Conservation (phyloP, 148 eudicot species). For the Rhododendron henanense region DNA sequence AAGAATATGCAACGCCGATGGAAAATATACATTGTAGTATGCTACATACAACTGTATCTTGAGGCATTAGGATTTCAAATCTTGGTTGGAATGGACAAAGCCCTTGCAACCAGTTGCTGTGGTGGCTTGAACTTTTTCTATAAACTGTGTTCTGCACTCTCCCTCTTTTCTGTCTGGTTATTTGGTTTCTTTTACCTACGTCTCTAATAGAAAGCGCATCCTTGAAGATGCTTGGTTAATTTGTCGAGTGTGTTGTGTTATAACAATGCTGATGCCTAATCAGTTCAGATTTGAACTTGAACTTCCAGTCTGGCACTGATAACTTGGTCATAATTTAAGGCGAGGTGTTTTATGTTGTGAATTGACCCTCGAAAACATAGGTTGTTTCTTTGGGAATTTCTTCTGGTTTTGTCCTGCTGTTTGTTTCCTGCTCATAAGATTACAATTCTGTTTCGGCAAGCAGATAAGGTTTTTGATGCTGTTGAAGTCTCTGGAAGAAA, state of each 20-base stretch:
- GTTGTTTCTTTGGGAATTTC: not conserved
- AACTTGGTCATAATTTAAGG: not conserved
- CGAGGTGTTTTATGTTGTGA: not conserved
- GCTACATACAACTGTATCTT: not conserved
- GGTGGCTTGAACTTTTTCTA: not conserved
- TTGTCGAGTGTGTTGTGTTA: not conserved
- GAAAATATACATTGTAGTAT: too few species aligned
- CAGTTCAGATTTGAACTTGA: not conserved
- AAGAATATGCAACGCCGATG: not conserved
- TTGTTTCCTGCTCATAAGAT: conserved; percentile 3
- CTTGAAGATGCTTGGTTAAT: not conserved
- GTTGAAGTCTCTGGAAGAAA: conserved; percentile 74
- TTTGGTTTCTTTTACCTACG: not conserved
- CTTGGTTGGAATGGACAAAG: not conserved
- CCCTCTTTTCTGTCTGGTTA: not conserved
- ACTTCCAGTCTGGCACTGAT: not conserved
- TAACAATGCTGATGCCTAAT: not conserved
- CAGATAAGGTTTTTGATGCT: conserved; percentile 80
- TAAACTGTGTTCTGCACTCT: not conserved
- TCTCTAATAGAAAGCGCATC: not conserved
- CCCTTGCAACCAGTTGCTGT: not conserved
- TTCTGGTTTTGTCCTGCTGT: not conserved
- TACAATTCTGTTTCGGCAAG: not conserved
- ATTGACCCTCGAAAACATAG: not conserved
- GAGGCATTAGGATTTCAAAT: not conserved